Percentiles rank a stretch among this genome's conserved stretches.
Evolutionary conservation across 2,329 filamentous ascomycete species (phyloP).

Genomic region (Aplosporella prunicola): DNA sequence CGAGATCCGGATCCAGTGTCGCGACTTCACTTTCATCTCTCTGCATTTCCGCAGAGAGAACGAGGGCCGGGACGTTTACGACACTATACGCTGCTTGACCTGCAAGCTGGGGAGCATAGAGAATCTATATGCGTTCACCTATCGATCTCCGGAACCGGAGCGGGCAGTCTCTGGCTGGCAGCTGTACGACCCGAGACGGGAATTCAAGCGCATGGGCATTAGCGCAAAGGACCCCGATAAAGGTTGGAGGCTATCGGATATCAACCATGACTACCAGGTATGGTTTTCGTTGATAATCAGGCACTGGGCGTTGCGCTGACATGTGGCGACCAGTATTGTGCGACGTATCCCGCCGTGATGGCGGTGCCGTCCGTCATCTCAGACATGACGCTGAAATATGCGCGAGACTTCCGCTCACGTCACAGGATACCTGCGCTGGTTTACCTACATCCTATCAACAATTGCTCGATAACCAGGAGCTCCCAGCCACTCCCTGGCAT

Average conservation of each 20-base stretch:
- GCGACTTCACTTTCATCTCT: constrained; percentile 88
- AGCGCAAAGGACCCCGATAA: constrained; percentile 67
- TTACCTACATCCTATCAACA: constrained; percentile 94
- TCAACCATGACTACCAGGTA: constrained; percentile 77
- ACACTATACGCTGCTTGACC: constrained; percentile 70
- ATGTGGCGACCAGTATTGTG: constrained; percentile 54
- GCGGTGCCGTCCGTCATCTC: constrained; percentile 83
- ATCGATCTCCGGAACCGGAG: constrained; percentile 65
- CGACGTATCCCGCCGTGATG: constrained; percentile 80
- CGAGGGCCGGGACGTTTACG: constrained; percentile 74
- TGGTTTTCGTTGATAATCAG: no score
- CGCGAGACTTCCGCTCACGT: constrained; percentile 77
- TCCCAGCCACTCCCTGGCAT: constrained; percentile 87
- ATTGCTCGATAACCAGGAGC: constrained; percentile 90
- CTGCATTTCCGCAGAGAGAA: constrained; percentile 74
- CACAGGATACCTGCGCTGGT: constrained; percentile 80
- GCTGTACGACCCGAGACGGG: constrained; percentile 73
- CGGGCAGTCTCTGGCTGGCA: constrained; percentile 69
- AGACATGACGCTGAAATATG: constrained; percentile 95
- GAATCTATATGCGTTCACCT: constrained; percentile 83
- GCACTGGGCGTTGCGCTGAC: neutral
- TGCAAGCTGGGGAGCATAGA: constrained; percentile 77
- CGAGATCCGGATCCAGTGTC: constrained; percentile 76
- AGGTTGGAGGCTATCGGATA: constrained; percentile 81
- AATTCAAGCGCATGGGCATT: constrained; percentile 82